Base-by-base conservation (phyloP, 2,329 filamentous ascomycete genomes). In the Pseudopithomyces chartarum region DNA sequence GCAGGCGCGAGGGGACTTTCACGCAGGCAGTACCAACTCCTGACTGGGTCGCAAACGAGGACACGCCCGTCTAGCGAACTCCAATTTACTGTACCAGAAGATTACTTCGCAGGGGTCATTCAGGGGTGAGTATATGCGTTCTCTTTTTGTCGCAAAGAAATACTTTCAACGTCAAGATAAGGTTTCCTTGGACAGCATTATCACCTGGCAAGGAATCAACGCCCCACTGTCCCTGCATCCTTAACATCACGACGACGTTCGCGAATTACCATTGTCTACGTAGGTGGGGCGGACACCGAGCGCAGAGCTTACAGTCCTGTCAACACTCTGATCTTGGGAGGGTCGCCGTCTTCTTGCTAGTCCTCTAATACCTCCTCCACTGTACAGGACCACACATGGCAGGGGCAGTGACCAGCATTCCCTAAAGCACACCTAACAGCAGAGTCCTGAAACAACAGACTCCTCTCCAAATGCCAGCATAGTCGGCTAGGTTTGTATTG, bases 151-250 rank as follows among this genome's bases (percentile, higher is more conserved):
- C 34, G 19, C n/a, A 13, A 45, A 29, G 40, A 17, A 54, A 19
- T 40, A n/a, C 39, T 49, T 56, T 47, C 10, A 15, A 40, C 13
- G 22, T n/a, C n/a, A 42, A 44, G 47, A 38, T 34, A 15, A 46
- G 23, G 34, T 19, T 22, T 12, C 22, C 23, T 36, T 20, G n/a
- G 19, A 15, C 33, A 36, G 20, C 58, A 57, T 51, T 36, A 23
- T 56, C 40, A 54, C 55, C 49, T 56, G n/a, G n/a, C n/a, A n/a
- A n/a, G n/a, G n/a, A n/a, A n/a, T n/a, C n/a, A n/a, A n/a, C n/a
- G n/a, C n/a, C n/a, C 12, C 55, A 57, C 48, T 39, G 8, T 26
- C 48, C 13, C 49, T 49, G 57, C 55, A 57, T 50, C 26, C 12
- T 15, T 15, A n/a, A 23, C 47, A 3, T 29, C 29, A 23, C 20